Percentiles rank a stretch among this genome's conserved stretches.
These are phyloP conservation scores for Pestalotiopsis fici DNA, from an alignment of 2,329 filamentous ascomycete species.

Conservation along the genomic window DNA sequence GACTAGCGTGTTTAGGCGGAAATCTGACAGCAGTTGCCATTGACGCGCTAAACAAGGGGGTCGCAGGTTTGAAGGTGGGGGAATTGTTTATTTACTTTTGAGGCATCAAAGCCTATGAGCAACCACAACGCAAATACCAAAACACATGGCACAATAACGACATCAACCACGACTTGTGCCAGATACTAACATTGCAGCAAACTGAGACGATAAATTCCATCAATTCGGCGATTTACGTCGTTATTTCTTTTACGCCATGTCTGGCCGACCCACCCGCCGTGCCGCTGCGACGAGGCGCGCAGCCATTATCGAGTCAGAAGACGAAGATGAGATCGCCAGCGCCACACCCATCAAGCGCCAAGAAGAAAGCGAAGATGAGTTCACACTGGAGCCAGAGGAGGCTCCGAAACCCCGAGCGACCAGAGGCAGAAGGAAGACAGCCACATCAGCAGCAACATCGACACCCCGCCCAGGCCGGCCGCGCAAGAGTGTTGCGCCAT, in stretches of 20 bases:
- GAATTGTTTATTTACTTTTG: constrained; percentile 13
- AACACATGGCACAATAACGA: background rate
- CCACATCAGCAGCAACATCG: constrained; percentile 44
- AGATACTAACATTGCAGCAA: background rate
- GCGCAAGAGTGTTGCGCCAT: constrained; percentile 37
- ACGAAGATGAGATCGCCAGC: constrained; percentile 66
- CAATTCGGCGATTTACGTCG: background rate
- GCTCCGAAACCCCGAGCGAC: constrained; percentile 55
- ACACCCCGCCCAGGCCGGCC: constrained; percentile 44
- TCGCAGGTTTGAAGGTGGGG: background rate
- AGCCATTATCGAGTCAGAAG: constrained; percentile 77
- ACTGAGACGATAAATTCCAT: background rate
- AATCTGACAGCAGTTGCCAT: background rate
- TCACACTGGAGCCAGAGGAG: constrained; percentile 66
- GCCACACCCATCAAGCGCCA: constrained; percentile 53
- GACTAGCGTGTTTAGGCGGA: background rate
- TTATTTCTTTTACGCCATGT: constrained; percentile 19
- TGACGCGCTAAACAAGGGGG: constrained; percentile 9
- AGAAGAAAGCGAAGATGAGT: constrained; percentile 72
- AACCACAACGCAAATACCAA: background rate
- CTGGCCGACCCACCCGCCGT: constrained; percentile 41
- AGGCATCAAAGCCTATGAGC: background rate
- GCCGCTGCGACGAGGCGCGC: constrained; percentile 63
- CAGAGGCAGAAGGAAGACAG: constrained; percentile 25
- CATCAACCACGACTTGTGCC: background rate